Conservation (phyloP, 352 stramenopile species). For the Phytophthora podocarpi region DNA sequence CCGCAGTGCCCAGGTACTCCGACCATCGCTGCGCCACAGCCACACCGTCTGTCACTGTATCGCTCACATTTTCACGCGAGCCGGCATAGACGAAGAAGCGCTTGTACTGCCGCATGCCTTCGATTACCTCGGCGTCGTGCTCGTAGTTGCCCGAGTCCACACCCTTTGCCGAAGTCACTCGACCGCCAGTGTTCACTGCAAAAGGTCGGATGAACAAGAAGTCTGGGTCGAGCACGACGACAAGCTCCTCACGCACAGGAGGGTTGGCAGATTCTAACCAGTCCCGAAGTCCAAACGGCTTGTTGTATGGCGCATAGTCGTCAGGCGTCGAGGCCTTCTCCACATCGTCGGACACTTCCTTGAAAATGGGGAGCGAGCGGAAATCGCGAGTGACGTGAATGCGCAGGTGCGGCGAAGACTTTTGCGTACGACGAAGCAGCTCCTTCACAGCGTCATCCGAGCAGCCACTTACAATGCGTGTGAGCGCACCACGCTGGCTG, state of each 20-base stretch:
- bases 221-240: conserved; percentile 74
- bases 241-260: conserved; percentile 49
- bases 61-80: conserved; percentile 44
- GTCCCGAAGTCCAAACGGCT: conserved; percentile 72
- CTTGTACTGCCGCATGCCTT: conserved; percentile 83
- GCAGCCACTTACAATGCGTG: conserved; percentile 75
- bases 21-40: conserved; percentile 64
- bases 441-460: conserved; percentile 44
- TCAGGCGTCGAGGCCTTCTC: conserved; percentile 40
- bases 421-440: conserved; percentile 39
- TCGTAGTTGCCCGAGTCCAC: conserved; percentile 70
- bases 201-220: conserved; percentile 80
- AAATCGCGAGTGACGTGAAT: conserved; percentile 69
- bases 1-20: conserved; percentile 35
- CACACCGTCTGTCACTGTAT: conserved; percentile 48
- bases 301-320: conserved; percentile 67
- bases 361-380: conserved; percentile 37
- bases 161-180: conserved; percentile 53
- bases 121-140: conserved; percentile 63
- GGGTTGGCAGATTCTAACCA: conserved; percentile 74
- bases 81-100: conserved; percentile 82
- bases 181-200: conserved; percentile 58
- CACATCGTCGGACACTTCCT: conserved; percentile 22
- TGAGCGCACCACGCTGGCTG: conserved; percentile 62
- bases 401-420: conserved; percentile 48